Evolutionary conservation across 768 basidiomycete genomes (phyloP), one percentile per base, ranked within the genome.

Genomic region (Rhodotorula paludigena): DNA sequence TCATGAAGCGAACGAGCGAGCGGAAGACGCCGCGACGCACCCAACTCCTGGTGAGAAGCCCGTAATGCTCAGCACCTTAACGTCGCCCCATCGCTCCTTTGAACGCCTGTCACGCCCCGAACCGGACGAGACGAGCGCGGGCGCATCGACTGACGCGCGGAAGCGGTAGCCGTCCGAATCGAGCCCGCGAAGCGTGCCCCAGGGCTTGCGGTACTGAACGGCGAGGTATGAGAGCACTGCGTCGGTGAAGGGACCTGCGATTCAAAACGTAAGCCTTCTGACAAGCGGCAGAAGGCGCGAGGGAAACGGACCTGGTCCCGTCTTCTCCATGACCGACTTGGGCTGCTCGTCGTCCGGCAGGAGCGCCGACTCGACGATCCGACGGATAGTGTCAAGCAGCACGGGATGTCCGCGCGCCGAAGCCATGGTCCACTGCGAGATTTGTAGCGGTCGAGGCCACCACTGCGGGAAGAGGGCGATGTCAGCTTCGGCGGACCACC

Each of bases 341-440:
- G 75, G 77, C 32, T 74, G 65, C 16, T 77, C 53, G 20, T 75
- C 76, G 30, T 66, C 55, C 0, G 74, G 69, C 3, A 77, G 47
- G 32, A 70, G 23, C 16, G 71, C 48, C 28, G 35, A 38, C 42
- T 78, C 77, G 45, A 76, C 67, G 60, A 82, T 76, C 5, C 80
- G 77, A 7, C 79, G 74, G 8, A 82, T 52, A 11, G 77, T 77
- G 53, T 80, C 79, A 57, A 82, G 72, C n/a, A 79, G 64, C 48
- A 81, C 77, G 21, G 81, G 81, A 62, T 82, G 81, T 41, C 69
- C 71, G 20, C 79, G 80, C 0, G 80, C 72, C 2, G 78, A 76
- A 1, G 79, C 76, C 60, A 82, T 76, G 3, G 81, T 82, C 81
- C 81, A 82, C 69, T 82, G 81, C 2, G 78, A 78, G 33, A 82